These are phyloP conservation scores for Apiotrichum laibachii DNA, from an alignment of 1,284 basidiomycete genomes.

Conservation along the genomic window DNA sequence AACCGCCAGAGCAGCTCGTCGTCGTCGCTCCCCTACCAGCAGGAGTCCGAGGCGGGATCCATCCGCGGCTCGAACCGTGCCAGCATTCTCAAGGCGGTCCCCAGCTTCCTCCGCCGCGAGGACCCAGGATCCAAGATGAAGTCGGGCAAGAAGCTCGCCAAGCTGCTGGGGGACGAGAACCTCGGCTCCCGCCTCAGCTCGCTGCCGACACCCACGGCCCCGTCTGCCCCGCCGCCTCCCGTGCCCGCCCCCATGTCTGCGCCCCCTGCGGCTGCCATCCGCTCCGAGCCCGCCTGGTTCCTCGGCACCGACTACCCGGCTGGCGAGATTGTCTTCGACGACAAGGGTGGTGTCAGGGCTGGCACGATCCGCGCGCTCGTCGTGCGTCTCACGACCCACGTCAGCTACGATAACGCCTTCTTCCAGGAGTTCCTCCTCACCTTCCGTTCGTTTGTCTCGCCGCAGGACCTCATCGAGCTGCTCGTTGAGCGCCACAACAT, in stretches of 20 bases:
- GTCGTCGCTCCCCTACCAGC: constrained; percentile 38
- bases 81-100: constrained; percentile 41
- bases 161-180: constrained; percentile 64
- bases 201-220: background rate
- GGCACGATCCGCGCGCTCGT: constrained; percentile 83
- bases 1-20: constrained; percentile 32
- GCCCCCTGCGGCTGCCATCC: constrained; percentile 12
- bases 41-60: constrained; percentile 32
- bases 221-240: background rate
- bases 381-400: constrained; percentile 86
- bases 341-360: constrained; percentile 77
- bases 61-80: constrained; percentile 35
- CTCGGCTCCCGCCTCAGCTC: constrained; percentile 1
- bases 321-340: constrained; percentile 77
- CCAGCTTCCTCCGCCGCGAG: constrained; percentile 29
- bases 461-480: constrained; percentile 80
- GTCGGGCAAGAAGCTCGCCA: constrained; percentile 60
- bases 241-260: constrained; percentile 7
- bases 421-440: constrained; percentile 94
- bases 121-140: constrained; percentile 29
- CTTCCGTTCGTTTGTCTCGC: constrained; percentile 89
- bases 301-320: constrained; percentile 74
- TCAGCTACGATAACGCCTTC: constrained; percentile 64
- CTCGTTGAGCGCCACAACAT: constrained; percentile 82
- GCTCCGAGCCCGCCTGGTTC: constrained; percentile 71